A percentile compares a stretch with the other conserved stretches of the same genome.
phyloP scores from a whole-genome alignment of 805 yeast genomes.

The Maudiozyma turicensis region DNA sequence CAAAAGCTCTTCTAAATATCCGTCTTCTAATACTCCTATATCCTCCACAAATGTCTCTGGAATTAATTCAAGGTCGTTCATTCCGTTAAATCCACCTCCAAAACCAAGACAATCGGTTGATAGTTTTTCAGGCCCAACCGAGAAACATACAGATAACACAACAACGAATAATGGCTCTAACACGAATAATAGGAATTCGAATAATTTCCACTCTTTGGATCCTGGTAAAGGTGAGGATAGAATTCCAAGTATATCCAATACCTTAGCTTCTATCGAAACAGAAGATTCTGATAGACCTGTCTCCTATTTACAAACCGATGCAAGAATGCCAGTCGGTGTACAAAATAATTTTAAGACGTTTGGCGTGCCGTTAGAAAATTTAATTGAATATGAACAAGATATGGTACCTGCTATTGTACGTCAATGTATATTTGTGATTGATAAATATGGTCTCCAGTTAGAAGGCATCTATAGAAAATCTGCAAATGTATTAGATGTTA shows the following conservation, averaged over 20 bases:
- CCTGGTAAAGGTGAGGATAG: slow-evolving; percentile 21
- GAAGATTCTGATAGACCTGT: slow-evolving; percentile 23
- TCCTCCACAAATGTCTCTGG: not conserved
- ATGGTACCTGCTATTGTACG: slow-evolving; percentile 87
- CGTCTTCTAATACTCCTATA: slow-evolving; percentile 1
- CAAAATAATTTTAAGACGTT: slow-evolving; percentile 44
- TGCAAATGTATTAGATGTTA: slow-evolving; percentile 68
- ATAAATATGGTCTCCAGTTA: slow-evolving; percentile 68
- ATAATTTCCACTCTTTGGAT: slow-evolving; percentile 17
- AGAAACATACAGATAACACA: not conserved
- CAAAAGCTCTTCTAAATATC: slow-evolving; percentile 5
- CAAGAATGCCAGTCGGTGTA: slow-evolving; percentile 31
- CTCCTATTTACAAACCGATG: slow-evolving; percentile 27
- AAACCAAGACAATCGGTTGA: not conserved
- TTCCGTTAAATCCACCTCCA: slow-evolving; percentile 1
- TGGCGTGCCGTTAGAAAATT: slow-evolving; percentile 72
- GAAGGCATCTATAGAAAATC: slow-evolving; percentile 88
- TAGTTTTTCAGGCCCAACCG: not conserved
- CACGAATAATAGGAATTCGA: not conserved
- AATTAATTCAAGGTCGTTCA: not conserved
- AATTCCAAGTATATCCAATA: slow-evolving; percentile 21
- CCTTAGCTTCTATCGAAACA: slow-evolving; percentile 12
- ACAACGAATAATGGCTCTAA: not conserved
- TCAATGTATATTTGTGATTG: slow-evolving; percentile 80
- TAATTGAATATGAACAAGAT: slow-evolving; percentile 76